A percentile compares a stretch with the other conserved stretches of the same genome.
phyloP scores from a whole-genome alignment of 2,329 filamentous ascomycete species.

The Penicillium sp. region DNA sequence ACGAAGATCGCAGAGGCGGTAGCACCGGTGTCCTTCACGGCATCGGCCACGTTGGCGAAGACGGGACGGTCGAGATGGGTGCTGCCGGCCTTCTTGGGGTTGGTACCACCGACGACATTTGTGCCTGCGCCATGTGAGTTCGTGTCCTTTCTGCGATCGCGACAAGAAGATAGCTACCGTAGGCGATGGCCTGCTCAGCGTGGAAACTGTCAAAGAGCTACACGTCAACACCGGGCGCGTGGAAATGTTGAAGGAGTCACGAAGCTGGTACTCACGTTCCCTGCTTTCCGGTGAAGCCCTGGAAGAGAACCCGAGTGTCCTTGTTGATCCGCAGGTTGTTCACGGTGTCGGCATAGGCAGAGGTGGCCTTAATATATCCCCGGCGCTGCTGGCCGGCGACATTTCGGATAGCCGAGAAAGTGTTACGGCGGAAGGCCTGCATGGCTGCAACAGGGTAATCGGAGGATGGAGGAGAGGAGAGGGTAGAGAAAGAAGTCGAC shows the following conservation, averaged over 20 bases:
- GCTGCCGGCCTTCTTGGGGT: constrained; percentile 95
- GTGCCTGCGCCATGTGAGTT: constrained; percentile 62
- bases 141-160: constrained; percentile 14
- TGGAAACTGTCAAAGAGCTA: constrained; percentile 68
- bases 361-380: constrained; percentile 68
- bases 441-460: constrained; percentile 49
- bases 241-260: not conserved
- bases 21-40: constrained; percentile 84
- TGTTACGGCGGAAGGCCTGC: constrained; percentile 78
- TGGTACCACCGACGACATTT: constrained; percentile 95
- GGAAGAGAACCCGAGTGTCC: constrained; percentile 92
- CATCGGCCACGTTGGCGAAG: constrained; percentile 84
- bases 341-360: constrained; percentile 69
- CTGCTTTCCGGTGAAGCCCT: constrained; percentile 97
- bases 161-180: constrained; percentile 61
- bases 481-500: constrained; percentile 18
- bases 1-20: constrained; percentile 94
- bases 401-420: constrained; percentile 66
- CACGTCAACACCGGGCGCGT: constrained; percentile 33
- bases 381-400: constrained; percentile 62
- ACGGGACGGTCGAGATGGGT: constrained; percentile 89
- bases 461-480: constrained; percentile 15
- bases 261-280: constrained; percentile 69
- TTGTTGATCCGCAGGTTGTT: constrained; percentile 88
- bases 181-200: constrained; percentile 95